Evolutionary conservation across 176 grass and related monocot species (phyloP).

Genomic region (Hordeum vulgare): DNA sequence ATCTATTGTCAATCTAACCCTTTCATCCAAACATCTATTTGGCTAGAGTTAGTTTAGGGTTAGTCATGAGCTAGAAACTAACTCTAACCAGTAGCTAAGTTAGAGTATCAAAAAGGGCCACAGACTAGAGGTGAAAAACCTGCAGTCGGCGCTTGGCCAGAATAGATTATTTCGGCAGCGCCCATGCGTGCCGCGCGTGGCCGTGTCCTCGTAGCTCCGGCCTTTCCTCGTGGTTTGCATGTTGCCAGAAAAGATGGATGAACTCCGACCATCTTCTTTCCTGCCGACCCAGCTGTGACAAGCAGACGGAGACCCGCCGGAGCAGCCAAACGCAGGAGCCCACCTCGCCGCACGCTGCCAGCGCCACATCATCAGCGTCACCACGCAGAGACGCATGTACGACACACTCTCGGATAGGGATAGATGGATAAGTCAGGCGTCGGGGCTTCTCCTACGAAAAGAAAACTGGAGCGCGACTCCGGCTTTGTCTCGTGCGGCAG

Average conservation of each 20-base stretch:
- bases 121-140: no score
- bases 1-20: no score
- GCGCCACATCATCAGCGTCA: background rate
- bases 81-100: no score
- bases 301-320: background rate
- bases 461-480: background rate
- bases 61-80: no score
- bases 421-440: background rate
- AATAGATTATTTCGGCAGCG: no score
- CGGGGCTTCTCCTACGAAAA: background rate
- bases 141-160: no score
- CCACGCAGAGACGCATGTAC: background rate
- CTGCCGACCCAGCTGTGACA: background rate
- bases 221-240: no score
- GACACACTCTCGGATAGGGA: background rate
- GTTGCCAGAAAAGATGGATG: background rate
- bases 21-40: no score
- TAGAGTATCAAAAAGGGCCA: no score
- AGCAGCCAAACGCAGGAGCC: background rate
- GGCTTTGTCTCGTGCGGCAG: background rate
- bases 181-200: no score
- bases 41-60: no score
- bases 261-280: background rate
- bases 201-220: no score
- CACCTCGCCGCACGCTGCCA: background rate